Evolutionary conservation across 441 rosid genomes (phyloP).

Genomic region (Gossypium schwendimanii): DNA sequence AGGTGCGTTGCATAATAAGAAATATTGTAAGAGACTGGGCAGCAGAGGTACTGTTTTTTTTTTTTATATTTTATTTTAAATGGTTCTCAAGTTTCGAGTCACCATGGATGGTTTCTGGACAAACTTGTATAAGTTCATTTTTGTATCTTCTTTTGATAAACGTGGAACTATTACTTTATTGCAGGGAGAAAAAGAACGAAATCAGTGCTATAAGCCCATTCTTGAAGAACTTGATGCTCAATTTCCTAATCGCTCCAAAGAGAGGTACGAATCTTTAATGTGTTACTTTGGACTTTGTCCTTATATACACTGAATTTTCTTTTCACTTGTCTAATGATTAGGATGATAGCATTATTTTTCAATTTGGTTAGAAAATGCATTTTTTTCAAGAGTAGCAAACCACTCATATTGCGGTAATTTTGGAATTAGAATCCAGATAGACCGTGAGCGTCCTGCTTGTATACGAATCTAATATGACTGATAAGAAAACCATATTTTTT

Average conservation of each 20-base stretch:
- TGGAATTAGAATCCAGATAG: background rate
- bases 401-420: background rate
- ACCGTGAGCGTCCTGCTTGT: background rate
- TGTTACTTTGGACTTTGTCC: background rate
- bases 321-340: background rate
- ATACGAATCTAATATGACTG: background rate
- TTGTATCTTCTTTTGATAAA: background rate
- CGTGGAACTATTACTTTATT: slow-evolving; percentile 7
- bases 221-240: slow-evolving; percentile 80
- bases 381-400: background rate
- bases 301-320: background rate
- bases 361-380: background rate
- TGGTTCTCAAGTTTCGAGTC: slow-evolving; percentile 7
- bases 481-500: background rate
- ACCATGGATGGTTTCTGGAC: slow-evolving; percentile 1
- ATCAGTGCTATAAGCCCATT: slow-evolving; percentile 89
- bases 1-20: slow-evolving; percentile 96
- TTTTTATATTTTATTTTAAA: background rate
- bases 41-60: slow-evolving; percentile 64
- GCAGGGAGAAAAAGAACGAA: slow-evolving; percentile 83
- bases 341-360: background rate
- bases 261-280: slow-evolving; percentile 37
- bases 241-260: slow-evolving; percentile 62
- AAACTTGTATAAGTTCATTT: background rate
- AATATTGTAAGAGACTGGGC: slow-evolving; percentile 99